These are phyloP conservation scores for Trypanosoma grayi DNA, from an alignment of 208 protist species.

Conservation along the genomic window DNA sequence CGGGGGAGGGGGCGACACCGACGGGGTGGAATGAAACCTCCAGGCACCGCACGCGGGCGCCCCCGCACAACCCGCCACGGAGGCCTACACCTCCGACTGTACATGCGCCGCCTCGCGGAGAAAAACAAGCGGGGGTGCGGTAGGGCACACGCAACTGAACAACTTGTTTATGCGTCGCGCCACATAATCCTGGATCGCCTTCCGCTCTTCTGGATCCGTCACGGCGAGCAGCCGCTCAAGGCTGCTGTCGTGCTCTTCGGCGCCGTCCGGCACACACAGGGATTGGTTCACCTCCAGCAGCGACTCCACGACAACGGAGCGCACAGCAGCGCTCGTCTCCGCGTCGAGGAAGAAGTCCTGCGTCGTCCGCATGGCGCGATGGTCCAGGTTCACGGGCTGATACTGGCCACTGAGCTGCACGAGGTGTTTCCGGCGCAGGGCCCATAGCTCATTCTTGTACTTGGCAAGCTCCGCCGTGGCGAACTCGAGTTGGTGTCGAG, in stretches of 20 bases:
- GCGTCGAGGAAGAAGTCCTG: constrained; percentile 47
- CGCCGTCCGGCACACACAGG: constrained; percentile 26
- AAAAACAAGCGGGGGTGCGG: constrained; percentile 40
- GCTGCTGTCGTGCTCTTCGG: constrained; percentile 3
- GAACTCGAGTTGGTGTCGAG: constrained; percentile 43
- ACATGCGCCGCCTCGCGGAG: constrained; percentile 14
- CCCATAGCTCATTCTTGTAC: constrained; percentile 32
- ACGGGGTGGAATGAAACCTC: too few species aligned
- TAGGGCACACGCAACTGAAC: constrained; percentile 54
- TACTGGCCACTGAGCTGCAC: constrained; percentile 58
- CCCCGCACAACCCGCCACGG: too few species aligned
- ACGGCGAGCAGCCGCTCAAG: constrained; percentile 34
- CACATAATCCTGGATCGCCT: constrained; percentile 62
- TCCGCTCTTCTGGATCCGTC: constrained; percentile 35
- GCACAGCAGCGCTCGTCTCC: constrained; percentile 65
- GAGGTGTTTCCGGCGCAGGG: constrained; percentile 53
- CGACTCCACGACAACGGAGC: constrained; percentile 44
- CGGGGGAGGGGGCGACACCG: too few species aligned
- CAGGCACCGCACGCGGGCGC: too few species aligned
- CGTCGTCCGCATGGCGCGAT: constrained; percentile 35
- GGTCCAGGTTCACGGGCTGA: constrained; percentile 30
- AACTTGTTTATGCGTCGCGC: constrained; percentile 52
- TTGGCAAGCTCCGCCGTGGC: constrained; percentile 39
- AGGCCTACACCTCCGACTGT: constrained; percentile 16
- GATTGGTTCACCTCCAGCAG: constrained; percentile 46